A percentile compares a stretch with the other conserved stretches of the same genome.
phyloP scores from a whole-genome alignment of 1,284 basidiomycete genomes.

The Xerocomus nothofagi region DNA sequence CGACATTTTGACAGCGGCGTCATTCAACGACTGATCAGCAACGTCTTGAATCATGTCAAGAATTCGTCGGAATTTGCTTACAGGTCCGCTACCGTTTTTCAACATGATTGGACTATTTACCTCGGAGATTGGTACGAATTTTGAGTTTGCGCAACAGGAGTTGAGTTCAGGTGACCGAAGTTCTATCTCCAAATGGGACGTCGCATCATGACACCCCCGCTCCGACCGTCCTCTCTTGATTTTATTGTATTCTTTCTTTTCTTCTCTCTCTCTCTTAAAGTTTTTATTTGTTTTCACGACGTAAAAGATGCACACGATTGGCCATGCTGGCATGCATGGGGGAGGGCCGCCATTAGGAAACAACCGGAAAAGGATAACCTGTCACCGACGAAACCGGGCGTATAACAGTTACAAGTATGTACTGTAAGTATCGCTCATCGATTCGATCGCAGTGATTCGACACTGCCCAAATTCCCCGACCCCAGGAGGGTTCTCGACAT shows the following conservation, averaged over 20 bases:
- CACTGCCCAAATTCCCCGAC: neutral
- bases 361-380: slow-evolving; percentile 4
- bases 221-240: slow-evolving; percentile 3
- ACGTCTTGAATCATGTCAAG: slow-evolving; percentile 13
- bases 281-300: slow-evolving; percentile 22
- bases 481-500: slow-evolving; percentile 18
- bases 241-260: neutral
- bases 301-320: slow-evolving; percentile 22
- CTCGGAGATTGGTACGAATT: slow-evolving; percentile 30
- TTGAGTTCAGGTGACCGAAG: slow-evolving; percentile 15
- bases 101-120: slow-evolving; percentile 20
- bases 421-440: slow-evolving; percentile 7
- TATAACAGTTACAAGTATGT: neutral
- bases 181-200: slow-evolving; percentile 27
- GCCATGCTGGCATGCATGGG: neutral
- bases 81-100: slow-evolving; percentile 19
- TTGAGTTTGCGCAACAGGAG: slow-evolving; percentile 22
- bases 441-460: slow-evolving; percentile 10
- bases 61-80: slow-evolving; percentile 23
- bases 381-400: slow-evolving; percentile 7
- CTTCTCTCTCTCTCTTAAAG: too few relatives aligned
- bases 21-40: slow-evolving; percentile 19
- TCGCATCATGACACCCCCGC: slow-evolving; percentile 15
- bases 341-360: slow-evolving; percentile 5
- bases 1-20: slow-evolving; percentile 28